These are phyloP conservation scores for Kwoniella newhampshirensis DNA, from an alignment of 768 basidiomycete genomes.

Conservation along the genomic window DNA sequence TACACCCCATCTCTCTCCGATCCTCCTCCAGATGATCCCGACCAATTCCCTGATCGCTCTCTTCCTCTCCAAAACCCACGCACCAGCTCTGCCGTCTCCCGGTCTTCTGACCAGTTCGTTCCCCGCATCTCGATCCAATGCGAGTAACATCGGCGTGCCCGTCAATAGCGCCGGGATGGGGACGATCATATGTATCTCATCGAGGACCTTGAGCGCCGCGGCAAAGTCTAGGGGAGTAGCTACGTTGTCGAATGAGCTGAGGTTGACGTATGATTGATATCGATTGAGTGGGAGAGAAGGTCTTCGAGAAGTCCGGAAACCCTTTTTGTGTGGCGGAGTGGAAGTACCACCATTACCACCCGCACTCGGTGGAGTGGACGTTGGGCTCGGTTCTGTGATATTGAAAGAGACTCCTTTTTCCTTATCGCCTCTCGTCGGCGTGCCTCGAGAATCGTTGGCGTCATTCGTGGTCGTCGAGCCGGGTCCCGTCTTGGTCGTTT, in stretches of 20 bases:
- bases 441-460: neutral
- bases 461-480: no score
- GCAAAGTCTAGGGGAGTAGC: constrained; percentile 75
- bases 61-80: constrained; percentile 56
- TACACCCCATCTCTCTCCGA: constrained; percentile 72
- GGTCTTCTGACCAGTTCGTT: constrained; percentile 50
- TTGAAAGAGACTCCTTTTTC: constrained; percentile 46
- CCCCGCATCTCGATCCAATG: constrained; percentile 62
- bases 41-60: constrained; percentile 65
- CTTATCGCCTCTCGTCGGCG: neutral
- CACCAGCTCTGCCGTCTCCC: constrained; percentile 43
- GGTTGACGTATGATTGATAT: constrained; percentile 24
- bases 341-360: constrained; percentile 7
- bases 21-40: constrained; percentile 64
- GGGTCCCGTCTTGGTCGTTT: no score
- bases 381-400: constrained; percentile 36
- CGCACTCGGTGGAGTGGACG: constrained; percentile 13
- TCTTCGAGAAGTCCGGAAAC: constrained; percentile 23
- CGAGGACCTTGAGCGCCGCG: constrained; percentile 67
- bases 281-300: constrained; percentile 48
- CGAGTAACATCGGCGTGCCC: constrained; percentile 82
- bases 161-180: constrained; percentile 72
- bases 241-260: constrained; percentile 46
- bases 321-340: constrained; percentile 10
- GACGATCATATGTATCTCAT: constrained; percentile 67